These are phyloP conservation scores for Chaetomium tenue DNA, from an alignment of 495 filamentous ascomycete species.

Conservation along the genomic window DNA sequence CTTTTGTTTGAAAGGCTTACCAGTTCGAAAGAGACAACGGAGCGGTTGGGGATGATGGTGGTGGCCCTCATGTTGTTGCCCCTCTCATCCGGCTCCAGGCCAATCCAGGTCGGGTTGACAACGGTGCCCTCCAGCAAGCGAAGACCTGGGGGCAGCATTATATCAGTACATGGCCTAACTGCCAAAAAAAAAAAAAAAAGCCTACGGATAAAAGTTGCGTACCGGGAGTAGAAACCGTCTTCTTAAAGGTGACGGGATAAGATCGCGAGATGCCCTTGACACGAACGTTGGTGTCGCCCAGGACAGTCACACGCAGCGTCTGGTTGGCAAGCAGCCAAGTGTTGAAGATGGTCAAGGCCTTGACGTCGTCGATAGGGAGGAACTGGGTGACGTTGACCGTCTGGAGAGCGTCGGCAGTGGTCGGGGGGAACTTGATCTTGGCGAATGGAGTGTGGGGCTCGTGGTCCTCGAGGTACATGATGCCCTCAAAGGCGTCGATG, in stretches of 20 bases:
- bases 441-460: conserved; percentile 56
- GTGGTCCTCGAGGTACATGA: conserved; percentile 56
- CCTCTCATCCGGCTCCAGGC: conserved; percentile 38
- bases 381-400: conserved; percentile 59
- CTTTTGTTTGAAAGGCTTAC: conserved; percentile 41
- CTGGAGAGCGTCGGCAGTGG: conserved; percentile 52
- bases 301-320: conserved; percentile 40
- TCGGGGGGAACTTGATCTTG: conserved; percentile 51
- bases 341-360: conserved; percentile 61
- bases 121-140: conserved; percentile 57
- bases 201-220: neutral
- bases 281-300: conserved; percentile 41
- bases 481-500: conserved; percentile 43
- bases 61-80: conserved; percentile 64
- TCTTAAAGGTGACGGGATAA: conserved; percentile 45
- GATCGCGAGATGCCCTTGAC: conserved; percentile 40
- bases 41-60: conserved; percentile 67
- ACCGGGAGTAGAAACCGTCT: conserved; percentile 43
- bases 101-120: conserved; percentile 52
- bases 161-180: conserved; percentile 2
- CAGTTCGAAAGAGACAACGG: conserved; percentile 61
- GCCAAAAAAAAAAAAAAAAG: too few species aligned
- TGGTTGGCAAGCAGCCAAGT: conserved; percentile 50
- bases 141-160: conserved; percentile 34
- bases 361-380: conserved; percentile 52